Percentiles rank a stretch among this genome's conserved stretches.
Conservation (phyloP, 2,329 filamentous ascomycete genomes). For the Claviceps sp. region DNA sequence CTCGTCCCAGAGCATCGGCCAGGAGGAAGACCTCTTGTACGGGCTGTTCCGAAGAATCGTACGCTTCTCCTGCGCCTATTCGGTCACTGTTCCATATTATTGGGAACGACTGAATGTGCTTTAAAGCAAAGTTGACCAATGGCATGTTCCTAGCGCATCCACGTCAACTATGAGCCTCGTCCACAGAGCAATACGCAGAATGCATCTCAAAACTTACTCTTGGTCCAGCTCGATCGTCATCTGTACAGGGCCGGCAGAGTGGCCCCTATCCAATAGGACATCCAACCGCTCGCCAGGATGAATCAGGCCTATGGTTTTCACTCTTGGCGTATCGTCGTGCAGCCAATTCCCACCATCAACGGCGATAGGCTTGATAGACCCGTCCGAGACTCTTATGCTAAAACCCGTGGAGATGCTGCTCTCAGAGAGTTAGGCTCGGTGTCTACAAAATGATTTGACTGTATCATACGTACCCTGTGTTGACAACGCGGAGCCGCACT, state of each 20-base stretch:
- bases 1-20: constrained; percentile 1
- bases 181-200: not conserved
- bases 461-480: constrained; percentile 5
- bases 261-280: constrained; percentile 4
- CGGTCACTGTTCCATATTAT: not conserved
- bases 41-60: not conserved
- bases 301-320: constrained; percentile 8
- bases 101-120: constrained; percentile 9
- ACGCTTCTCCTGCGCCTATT: not conserved
- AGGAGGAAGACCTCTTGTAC: not conserved
- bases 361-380: constrained; percentile 8
- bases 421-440: not conserved
- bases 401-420: constrained; percentile 5
- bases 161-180: not conserved
- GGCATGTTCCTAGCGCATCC: constrained; percentile 9
- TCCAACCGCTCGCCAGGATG: constrained; percentile 13
- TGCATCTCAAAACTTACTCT: constrained; percentile 5
- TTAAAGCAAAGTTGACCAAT: constrained; percentile 10
- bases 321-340: constrained; percentile 5
- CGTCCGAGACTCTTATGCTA: constrained; percentile 2
- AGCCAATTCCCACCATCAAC: constrained; percentile 10
- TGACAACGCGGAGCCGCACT: constrained; percentile 9
- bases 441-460: not conserved
- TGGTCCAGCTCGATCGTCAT: constrained; percentile 7
- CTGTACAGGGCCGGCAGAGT: too few relatives aligned